These are phyloP conservation scores for Suillus sp. DNA, from an alignment of 768 basidiomycete genomes.

Conservation along the genomic window DNA sequence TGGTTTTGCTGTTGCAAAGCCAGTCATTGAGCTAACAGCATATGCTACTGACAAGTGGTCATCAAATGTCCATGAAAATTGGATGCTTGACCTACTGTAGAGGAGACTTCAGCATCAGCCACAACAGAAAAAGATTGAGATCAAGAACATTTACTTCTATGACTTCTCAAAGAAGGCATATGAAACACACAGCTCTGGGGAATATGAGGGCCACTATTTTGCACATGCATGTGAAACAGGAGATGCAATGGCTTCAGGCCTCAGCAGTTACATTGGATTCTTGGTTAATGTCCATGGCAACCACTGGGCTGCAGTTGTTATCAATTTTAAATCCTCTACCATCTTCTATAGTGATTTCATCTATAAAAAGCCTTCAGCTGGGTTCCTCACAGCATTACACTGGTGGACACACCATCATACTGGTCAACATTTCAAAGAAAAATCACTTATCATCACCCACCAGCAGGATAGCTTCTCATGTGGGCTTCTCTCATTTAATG, in stretches of 20 bases:
- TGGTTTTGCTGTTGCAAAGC: background rate
- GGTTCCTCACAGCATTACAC: too few relatives aligned
- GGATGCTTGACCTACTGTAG: conserved; percentile 6
- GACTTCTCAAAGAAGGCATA: background rate
- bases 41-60: background rate
- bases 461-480: background rate
- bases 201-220: background rate
- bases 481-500: background rate
- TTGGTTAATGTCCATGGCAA: too few relatives aligned
- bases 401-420: too few relatives aligned
- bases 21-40: background rate
- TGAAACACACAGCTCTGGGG: background rate
- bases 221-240: background rate
- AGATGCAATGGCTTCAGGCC: background rate
- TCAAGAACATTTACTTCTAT: conserved; percentile 1
- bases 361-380: too few relatives aligned
- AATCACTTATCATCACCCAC: conserved; percentile 1
- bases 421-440: background rate
- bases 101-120: background rate
- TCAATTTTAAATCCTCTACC: too few relatives aligned
- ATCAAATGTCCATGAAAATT: background rate
- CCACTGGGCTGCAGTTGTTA: too few relatives aligned
- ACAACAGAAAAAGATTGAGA: background rate
- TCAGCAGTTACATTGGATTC: too few relatives aligned
- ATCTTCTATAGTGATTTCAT: too few relatives aligned